A percentile compares a stretch with the other conserved stretches of the same genome.
These are phyloP conservation scores for Trichosanthes cucumerina DNA, from an alignment of 306 rosid species.

Conservation along the genomic window DNA sequence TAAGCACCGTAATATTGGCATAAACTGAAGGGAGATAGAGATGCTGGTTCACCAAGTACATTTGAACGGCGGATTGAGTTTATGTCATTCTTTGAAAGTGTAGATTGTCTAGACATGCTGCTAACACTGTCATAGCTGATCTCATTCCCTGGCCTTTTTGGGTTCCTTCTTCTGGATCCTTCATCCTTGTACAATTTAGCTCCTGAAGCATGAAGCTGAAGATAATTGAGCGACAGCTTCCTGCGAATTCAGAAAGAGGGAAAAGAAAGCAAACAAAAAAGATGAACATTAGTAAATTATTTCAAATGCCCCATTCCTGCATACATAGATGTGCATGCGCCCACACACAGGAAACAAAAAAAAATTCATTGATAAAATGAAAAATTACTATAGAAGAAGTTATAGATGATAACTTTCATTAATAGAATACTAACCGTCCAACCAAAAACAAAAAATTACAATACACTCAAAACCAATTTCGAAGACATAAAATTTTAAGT, in stretches of 20 bases:
- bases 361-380: not conserved
- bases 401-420: not conserved
- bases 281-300: not conserved
- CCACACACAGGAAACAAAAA: not conserved
- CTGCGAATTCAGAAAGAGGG: conserved; percentile 26
- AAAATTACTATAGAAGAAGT: not conserved
- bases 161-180: conserved; percentile 53
- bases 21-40: not conserved
- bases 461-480: not conserved
- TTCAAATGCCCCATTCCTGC: not conserved
- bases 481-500: not conserved
- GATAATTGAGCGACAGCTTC: conserved; percentile 81
- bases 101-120: conserved; percentile 42
- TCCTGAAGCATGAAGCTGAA: conserved; percentile 64
- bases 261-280: not conserved
- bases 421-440: not conserved
- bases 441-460: not conserved
- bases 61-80: conserved; percentile 76
- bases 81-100: conserved; percentile 78
- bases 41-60: conserved; percentile 12
- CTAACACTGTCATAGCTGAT: conserved; percentile 41
- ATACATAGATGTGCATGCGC: not conserved
- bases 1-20: not conserved
- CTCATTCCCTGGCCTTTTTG: conserved; percentile 38
- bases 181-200: conserved; percentile 57